These are phyloP conservation scores for Moricandia arvensis DNA, from an alignment of 345 rosid genomes.

Conservation along the genomic window DNA sequence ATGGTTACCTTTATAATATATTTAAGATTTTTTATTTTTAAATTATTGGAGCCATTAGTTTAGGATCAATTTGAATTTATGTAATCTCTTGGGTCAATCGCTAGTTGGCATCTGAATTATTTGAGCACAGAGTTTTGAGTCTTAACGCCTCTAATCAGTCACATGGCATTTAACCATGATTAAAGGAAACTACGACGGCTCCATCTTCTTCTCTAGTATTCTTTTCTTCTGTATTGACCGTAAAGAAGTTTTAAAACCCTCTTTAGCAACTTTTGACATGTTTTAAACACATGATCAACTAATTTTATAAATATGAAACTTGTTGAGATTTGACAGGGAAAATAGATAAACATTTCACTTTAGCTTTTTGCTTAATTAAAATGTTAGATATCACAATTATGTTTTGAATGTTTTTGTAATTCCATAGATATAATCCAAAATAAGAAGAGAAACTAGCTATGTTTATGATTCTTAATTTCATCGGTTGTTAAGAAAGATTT, in stretches of 20 bases:
- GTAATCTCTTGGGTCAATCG: slow-evolving; percentile 1
- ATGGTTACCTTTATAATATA: neutral
- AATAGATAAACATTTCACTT: too few relatives aligned
- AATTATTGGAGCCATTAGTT: neutral
- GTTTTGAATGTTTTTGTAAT: neutral
- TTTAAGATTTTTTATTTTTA: neutral
- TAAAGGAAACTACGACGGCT: slow-evolving; percentile 13
- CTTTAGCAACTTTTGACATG: neutral
- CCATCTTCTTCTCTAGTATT: neutral
- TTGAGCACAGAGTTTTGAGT: slow-evolving; percentile 5
- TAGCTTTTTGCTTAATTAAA: neutral
- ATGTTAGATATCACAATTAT: neutral
- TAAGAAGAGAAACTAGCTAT: neutral
- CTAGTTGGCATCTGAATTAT: slow-evolving; percentile 18
- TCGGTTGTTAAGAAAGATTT: too few relatives aligned
- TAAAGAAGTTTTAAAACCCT: neutral
- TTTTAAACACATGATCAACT: too few relatives aligned
- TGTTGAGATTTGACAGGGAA: too few relatives aligned
- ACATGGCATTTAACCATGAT: slow-evolving; percentile 26
- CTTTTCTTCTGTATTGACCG: neutral
- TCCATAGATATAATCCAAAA: neutral
- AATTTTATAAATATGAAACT: too few relatives aligned
- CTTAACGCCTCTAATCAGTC: slow-evolving; percentile 24
- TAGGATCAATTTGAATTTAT: neutral
- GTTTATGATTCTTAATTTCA: too few relatives aligned